These are phyloP conservation scores for Discostella stelligera DNA, from an alignment of 352 stramenopile species.

Conservation along the genomic window DNA sequence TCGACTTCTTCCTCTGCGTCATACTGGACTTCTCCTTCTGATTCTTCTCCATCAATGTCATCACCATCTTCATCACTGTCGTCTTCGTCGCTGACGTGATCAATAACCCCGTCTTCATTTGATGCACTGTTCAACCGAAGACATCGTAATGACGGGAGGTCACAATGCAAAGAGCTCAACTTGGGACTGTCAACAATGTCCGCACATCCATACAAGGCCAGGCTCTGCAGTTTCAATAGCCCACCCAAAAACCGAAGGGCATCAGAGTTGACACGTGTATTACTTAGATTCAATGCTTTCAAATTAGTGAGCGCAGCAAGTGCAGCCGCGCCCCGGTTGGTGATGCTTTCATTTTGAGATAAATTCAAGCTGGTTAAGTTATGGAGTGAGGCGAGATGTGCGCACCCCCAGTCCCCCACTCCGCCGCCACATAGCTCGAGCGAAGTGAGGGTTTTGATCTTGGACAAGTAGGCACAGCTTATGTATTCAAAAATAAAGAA, in stretches of 20 bases:
- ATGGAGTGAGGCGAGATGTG: constrained; percentile 61
- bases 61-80: constrained; percentile 16
- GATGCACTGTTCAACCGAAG: constrained; percentile 59
- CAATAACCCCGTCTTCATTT: constrained; percentile 68
- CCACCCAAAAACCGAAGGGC: constrained; percentile 62
- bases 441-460: constrained; percentile 56
- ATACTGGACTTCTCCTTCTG: background rate
- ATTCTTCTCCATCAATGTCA: constrained; percentile 10
- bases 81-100: constrained; percentile 31
- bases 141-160: constrained; percentile 71
- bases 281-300: constrained; percentile 76
- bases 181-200: constrained; percentile 55
- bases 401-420: constrained; percentile 70
- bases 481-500: background rate
- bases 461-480: constrained; percentile 52
- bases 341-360: constrained; percentile 80
- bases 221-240: constrained; percentile 64
- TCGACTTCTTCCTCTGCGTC: background rate
- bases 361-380: constrained; percentile 76
- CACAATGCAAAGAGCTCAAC: constrained; percentile 62
- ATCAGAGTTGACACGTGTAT: constrained; percentile 68
- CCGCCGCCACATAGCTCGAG: constrained; percentile 78
- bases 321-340: constrained; percentile 71
- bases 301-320: constrained; percentile 75
- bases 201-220: constrained; percentile 73